These are phyloP conservation scores for Lumnitzera racemosa DNA, from an alignment of 345 rosid genomes.

Conservation along the genomic window DNA sequence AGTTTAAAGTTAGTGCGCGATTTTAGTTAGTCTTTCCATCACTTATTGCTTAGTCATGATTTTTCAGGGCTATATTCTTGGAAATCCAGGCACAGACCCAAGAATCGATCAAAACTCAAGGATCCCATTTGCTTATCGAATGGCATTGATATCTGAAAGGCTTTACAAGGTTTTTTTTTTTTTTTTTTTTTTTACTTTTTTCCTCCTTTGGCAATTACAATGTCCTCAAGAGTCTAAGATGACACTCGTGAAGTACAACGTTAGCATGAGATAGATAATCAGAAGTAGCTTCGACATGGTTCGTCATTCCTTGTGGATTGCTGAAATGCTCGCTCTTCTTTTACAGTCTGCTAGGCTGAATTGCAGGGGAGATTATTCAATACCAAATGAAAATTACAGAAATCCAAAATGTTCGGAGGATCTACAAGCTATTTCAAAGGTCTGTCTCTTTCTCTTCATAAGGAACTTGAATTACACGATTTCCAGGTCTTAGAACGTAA, in stretches of 20 bases:
- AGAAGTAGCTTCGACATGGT: no score
- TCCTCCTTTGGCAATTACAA: no score
- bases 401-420: conserved; percentile 13
- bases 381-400: conserved; percentile 1
- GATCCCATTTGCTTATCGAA: conserved; percentile 15
- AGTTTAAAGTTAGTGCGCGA: no score
- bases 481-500: background rate
- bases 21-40: no score
- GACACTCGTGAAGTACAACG: no score
- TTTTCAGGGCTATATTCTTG: conserved; percentile 25
- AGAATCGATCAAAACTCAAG: conserved; percentile 19
- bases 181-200: no score
- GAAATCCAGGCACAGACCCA: conserved; percentile 24
- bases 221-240: no score
- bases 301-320: no score
- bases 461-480: background rate
- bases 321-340: background rate
- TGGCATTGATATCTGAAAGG: conserved; percentile 19
- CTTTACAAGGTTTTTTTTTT: conserved; percentile 16
- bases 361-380: conserved; percentile 20
- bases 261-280: no score
- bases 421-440: conserved; percentile 21
- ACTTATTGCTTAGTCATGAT: background rate
- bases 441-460: background rate
- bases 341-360: conserved; percentile 20